Evolutionary conservation across 495 filamentous ascomycete genomes (phyloP).

Genomic region (Xylaria telfairii): DNA sequence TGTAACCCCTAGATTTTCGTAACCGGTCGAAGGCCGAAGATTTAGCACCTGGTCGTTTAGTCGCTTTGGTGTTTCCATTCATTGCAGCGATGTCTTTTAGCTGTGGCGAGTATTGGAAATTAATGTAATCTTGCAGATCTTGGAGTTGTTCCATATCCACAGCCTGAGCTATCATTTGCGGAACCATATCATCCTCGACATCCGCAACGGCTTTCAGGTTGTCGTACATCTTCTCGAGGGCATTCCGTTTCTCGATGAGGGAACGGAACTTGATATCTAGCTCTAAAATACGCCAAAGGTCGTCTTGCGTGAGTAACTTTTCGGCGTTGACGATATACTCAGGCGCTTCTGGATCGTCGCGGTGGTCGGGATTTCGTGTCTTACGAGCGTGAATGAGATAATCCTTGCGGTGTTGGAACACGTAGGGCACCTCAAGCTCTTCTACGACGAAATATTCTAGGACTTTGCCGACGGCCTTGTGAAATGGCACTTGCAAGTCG

Average conservation of each 20-base stretch:
- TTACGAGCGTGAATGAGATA: conserved; percentile 94
- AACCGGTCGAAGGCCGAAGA: conserved; percentile 81
- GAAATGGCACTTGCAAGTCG: conserved; percentile 80
- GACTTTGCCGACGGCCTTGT: conserved; percentile 87
- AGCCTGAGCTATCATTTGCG: conserved; percentile 78
- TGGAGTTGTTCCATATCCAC: conserved; percentile 91
- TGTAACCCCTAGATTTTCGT: conserved; percentile 76
- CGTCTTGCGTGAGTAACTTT: conserved; percentile 88
- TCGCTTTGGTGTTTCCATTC: conserved; percentile 60
- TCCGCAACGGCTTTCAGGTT: conserved; percentile 64
- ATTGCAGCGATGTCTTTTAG: conserved; percentile 74
- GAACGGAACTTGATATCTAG: conserved; percentile 93
- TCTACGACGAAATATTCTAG: conserved; percentile 92
- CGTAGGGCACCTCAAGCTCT: conserved; percentile 92
- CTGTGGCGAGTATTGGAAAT: conserved; percentile 88
- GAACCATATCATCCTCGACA: conserved; percentile 68
- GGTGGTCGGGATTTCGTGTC: conserved; percentile 62
- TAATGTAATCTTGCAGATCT: conserved; percentile 93
- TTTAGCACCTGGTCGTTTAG: conserved; percentile 78
- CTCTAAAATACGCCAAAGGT: conserved; percentile 93
- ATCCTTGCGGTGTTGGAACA: conserved; percentile 97
- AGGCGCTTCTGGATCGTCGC: conserved; percentile 63
- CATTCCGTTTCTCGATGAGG: conserved; percentile 84
- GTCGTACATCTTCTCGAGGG: conserved; percentile 77
- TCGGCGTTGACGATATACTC: conserved; percentile 79